phyloP scores from a whole-genome alignment of 1,139 yeast species.

The Taphrina sp. region DNA sequence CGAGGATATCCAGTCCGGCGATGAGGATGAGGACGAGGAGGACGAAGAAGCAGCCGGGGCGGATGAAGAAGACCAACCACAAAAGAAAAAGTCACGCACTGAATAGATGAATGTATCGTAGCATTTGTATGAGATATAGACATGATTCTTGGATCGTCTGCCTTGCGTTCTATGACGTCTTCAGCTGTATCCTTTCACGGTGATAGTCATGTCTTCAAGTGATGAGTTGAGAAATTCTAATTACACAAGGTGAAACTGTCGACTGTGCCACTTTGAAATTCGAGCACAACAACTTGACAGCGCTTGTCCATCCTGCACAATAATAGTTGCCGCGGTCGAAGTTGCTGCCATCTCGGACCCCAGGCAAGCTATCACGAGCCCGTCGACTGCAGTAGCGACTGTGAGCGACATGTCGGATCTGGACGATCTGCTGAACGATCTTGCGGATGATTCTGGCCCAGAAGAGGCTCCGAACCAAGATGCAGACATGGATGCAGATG shows the following conservation, averaged over 20 bases:
- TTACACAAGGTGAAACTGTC: no score
- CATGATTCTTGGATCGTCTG: no score
- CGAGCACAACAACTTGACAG: no score
- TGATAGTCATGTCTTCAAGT: no score
- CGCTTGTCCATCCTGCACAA: not conserved
- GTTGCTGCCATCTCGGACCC: not conserved
- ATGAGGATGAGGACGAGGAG: constrained; percentile 37
- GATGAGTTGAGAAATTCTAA: no score
- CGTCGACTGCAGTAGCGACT: no score
- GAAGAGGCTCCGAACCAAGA: constrained; percentile 8
- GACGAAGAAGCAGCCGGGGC: constrained; percentile 39
- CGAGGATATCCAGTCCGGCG: constrained; percentile 38
- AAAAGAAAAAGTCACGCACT: constrained; percentile 38
- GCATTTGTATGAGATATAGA: no score
- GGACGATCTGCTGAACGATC: constrained; percentile 47
- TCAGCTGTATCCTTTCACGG: no score
- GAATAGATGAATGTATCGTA: no score
- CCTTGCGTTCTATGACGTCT: no score
- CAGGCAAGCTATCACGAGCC: not conserved
- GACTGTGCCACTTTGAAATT: no score
- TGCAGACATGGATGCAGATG: constrained; percentile 3
- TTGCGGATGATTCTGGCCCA: constrained; percentile 38
- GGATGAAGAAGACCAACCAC: constrained; percentile 39
- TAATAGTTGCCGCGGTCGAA: not conserved
- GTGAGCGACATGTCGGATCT: constrained; percentile 44